Percentiles rank a stretch among this genome's conserved stretches.
These are phyloP conservation scores for Pharus latifolius DNA, from an alignment of 176 grass and related monocot species.

Conservation along the genomic window DNA sequence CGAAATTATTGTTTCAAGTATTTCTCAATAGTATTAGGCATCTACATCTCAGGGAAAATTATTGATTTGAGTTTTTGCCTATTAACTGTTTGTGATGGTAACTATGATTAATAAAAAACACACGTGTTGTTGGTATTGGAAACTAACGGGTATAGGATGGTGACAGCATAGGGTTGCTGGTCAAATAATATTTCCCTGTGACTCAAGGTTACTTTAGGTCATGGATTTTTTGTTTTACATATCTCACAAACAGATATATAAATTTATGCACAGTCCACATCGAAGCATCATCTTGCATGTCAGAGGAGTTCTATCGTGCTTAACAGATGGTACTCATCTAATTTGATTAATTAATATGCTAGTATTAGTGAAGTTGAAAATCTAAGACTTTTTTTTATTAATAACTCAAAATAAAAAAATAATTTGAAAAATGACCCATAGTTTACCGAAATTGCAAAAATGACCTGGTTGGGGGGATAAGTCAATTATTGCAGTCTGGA, in stretches of 20 bases:
- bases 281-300: background rate
- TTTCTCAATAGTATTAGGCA: background rate
- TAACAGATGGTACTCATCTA: too few relatives aligned
- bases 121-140: background rate
- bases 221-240: background rate
- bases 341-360: too few relatives aligned
- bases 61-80: background rate
- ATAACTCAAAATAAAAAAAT: too few relatives aligned
- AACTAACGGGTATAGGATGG: background rate
- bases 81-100: background rate
- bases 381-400: too few relatives aligned
- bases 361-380: too few relatives aligned
- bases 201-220: background rate
- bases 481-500: too few relatives aligned
- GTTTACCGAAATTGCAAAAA: too few relatives aligned
- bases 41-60: background rate
- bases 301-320: too few relatives aligned
- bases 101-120: background rate
- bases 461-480: too few relatives aligned
- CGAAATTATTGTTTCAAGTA: background rate
- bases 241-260: background rate
- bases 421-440: too few relatives aligned
- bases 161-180: background rate
- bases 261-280: background rate
- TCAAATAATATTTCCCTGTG: background rate